These are phyloP conservation scores for Bauhinia variegata DNA, from an alignment of 306 rosid genomes.

Conservation along the genomic window DNA sequence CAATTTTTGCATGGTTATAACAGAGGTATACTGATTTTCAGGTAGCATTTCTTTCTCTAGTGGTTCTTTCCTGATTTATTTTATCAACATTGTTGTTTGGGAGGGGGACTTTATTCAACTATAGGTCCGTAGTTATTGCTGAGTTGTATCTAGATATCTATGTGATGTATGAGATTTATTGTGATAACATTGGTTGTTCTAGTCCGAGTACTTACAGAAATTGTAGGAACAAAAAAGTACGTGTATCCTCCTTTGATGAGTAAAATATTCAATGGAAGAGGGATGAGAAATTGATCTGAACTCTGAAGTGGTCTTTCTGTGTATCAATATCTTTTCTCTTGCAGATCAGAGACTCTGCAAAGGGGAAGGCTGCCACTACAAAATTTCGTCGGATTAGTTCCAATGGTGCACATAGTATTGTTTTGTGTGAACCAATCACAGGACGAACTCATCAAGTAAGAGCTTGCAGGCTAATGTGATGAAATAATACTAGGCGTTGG, in stretches of 20 bases:
- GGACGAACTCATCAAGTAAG: constrained; percentile 91
- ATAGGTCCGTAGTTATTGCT: constrained; percentile 1
- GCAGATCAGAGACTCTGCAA: constrained; percentile 57
- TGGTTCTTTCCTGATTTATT: background rate
- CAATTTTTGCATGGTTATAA: background rate
- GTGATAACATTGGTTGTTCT: constrained; percentile 11
- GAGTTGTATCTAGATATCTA: constrained; percentile 3
- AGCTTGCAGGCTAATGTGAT: background rate
- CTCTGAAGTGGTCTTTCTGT: constrained; percentile 25
- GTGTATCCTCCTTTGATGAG: constrained; percentile 12
- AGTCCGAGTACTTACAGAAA: background rate
- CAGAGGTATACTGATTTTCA: background rate
- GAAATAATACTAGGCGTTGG: background rate
- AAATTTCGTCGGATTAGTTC: constrained; percentile 73
- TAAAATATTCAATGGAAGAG: background rate
- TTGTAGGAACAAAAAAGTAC: constrained; percentile 11
- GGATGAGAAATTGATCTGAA: constrained; percentile 2
- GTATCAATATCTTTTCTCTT: constrained; percentile 33
- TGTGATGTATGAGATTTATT: constrained; percentile 1
- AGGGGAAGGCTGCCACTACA: constrained; percentile 76
- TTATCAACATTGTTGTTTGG: background rate
- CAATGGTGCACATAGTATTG: constrained; percentile 70
- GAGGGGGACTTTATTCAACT: background rate
- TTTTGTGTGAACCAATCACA: constrained; percentile 78
- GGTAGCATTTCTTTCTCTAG: background rate